phyloP scores from a whole-genome alignment of 2,329 filamentous ascomycete species.

The Albifimbria verrucaria region DNA sequence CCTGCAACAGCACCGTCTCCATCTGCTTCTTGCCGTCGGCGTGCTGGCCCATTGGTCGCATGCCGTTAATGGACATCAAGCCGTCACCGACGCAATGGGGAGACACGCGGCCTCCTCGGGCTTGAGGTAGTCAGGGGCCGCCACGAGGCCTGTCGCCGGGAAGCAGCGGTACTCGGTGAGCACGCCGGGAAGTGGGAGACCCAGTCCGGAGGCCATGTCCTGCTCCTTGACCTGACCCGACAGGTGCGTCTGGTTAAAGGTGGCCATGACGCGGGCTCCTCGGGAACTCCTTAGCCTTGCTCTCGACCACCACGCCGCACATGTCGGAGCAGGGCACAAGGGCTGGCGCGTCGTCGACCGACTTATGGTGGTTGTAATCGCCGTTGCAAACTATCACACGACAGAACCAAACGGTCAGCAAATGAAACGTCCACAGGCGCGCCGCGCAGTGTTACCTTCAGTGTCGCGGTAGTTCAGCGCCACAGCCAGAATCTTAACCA shows the following conservation, averaged over 20 bases:
- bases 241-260: constrained; percentile 57
- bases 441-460: constrained; percentile 32
- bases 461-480: constrained; percentile 49
- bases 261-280: constrained; percentile 65
- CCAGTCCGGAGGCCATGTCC: constrained; percentile 55
- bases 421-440: neutral
- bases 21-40: constrained; percentile 13
- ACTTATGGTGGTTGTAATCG: constrained; percentile 63
- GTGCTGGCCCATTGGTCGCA: constrained; percentile 50
- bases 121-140: constrained; percentile 51
- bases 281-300: constrained; percentile 39
- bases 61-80: constrained; percentile 63
- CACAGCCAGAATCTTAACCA: constrained; percentile 44
- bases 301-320: constrained; percentile 58
- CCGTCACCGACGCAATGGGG: constrained; percentile 60
- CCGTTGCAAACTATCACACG: constrained; percentile 55
- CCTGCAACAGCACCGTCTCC: constrained; percentile 47
- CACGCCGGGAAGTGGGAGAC: constrained; percentile 56
- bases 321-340: constrained; percentile 69
- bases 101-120: constrained; percentile 59
- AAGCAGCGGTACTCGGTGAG: constrained; percentile 60
- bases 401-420: neutral
- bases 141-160: constrained; percentile 51
- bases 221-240: constrained; percentile 56
- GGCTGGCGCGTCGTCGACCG: constrained; percentile 33